phyloP scores from a whole-genome alignment of 306 rosid species.

The Geum urbanum region DNA sequence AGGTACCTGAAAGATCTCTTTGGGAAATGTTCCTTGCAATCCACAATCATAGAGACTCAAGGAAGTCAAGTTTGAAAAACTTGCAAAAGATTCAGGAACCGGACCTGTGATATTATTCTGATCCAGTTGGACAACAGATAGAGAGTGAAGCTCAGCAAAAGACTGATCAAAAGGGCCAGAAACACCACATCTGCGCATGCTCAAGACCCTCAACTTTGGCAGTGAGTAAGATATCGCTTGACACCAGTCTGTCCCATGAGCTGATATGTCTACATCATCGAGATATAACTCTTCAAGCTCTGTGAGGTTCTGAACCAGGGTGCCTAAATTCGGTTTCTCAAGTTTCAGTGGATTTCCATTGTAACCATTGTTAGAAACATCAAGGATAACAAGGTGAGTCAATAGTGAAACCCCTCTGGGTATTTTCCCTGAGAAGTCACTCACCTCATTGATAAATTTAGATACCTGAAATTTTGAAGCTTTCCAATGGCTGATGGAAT shows the following conservation, averaged over 20 bases:
- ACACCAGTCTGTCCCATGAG: constrained; percentile 40
- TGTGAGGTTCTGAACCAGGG: constrained; percentile 26
- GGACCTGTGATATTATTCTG: neutral
- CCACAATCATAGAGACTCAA: neutral
- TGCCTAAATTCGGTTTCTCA: constrained; percentile 20
- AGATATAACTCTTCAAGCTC: constrained; percentile 33
- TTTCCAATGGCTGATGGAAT: constrained; percentile 27
- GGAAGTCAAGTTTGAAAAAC: constrained; percentile 21
- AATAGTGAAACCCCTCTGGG: constrained; percentile 25
- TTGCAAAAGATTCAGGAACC: constrained; percentile 8
- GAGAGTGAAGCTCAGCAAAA: constrained; percentile 9
- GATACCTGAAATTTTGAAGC: constrained; percentile 10
- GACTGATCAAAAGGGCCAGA: constrained; percentile 12
- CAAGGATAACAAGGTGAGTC: constrained; percentile 24
- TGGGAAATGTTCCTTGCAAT: constrained; percentile 5
- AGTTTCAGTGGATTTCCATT: neutral
- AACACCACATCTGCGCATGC: constrained; percentile 19
- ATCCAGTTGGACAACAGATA: constrained; percentile 6
- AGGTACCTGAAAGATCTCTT: neutral
- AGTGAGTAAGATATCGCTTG: constrained; percentile 17
- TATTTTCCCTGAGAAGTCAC: constrained; percentile 19
- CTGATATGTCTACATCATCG: constrained; percentile 39
- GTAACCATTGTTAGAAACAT: constrained; percentile 4
- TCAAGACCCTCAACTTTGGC: constrained; percentile 23
- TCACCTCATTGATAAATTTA: constrained; percentile 25